Evolutionary conservation across 441 rosid species (phyloP), one percentile per base, ranked within the genome.

Genomic region (Hura crepitans): DNA sequence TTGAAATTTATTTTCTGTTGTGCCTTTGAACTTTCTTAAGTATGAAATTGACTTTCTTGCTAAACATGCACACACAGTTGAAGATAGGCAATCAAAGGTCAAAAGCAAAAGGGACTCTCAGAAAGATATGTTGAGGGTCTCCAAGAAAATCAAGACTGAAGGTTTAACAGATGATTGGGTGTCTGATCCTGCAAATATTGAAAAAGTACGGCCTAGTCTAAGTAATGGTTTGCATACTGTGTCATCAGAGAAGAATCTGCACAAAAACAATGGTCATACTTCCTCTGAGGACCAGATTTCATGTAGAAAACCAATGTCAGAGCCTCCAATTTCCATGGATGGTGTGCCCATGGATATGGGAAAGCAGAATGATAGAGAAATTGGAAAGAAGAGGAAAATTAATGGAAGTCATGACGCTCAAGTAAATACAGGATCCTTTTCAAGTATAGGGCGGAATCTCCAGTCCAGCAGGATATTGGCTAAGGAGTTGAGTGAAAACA

Each of bases 141-240:
- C 85, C 74, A 91, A 96, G 87, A 93, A 91, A 84, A 70, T 81
- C 66, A 89, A 83, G 76, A 75, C 75, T 68, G 95, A 85, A 78
- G 82, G 60, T 73, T 58, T 75, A 68, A 76, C 65, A 60, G 89
- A 85, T 80, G 87, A 77, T 75, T 62, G 80, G 84, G 72, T 68
- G 75, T 70, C 81, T 78, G 86, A 84, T 63, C 78, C 76, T 71
- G 74, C 65, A 67, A 67, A 60, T 64, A 65, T 15, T 37, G 80
- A 74, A 74, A 84, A 86, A 76, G 79, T 74, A 45, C 88, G 75
- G 73, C 82, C 83, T 74, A 79, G 83, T 66, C 74, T 80, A 13
- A 81, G 79, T 80, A 82, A 81, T 72, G 85, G 87, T 75, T 77
- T 82, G 33, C 86, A 81, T 71, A 62, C 78, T 59, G 58, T 63